These are phyloP conservation scores for Talaromyces sp. DNA, from an alignment of 2,329 filamentous ascomycete species.

Conservation along the genomic window DNA sequence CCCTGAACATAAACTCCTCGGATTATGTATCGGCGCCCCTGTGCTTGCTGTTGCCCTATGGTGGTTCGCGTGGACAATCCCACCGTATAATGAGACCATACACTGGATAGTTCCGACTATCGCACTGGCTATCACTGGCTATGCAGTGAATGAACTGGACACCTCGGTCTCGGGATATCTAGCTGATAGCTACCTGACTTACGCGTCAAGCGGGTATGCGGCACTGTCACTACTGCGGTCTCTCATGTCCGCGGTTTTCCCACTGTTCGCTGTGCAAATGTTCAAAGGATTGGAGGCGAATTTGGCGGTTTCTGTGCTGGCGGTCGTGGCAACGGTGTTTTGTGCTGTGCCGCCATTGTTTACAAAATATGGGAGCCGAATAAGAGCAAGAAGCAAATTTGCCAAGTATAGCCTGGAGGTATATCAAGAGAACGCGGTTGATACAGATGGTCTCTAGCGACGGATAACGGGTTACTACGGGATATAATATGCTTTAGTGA, in stretches of 20 bases:
- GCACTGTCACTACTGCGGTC: conserved; percentile 38
- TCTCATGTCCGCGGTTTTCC: conserved; percentile 34
- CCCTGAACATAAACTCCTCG: conserved; percentile 46
- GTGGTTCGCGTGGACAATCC: conserved; percentile 46
- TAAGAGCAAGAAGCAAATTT: conserved; percentile 33
- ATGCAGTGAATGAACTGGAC: conserved; percentile 44
- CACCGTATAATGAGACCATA: conserved; percentile 28
- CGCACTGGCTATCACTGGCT: conserved; percentile 42
- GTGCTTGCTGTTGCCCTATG: conserved; percentile 41
- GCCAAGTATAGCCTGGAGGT: conserved; percentile 29
- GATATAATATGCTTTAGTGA: neutral
- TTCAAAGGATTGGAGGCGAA: conserved; percentile 36
- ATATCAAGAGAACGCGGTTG: conserved; percentile 22
- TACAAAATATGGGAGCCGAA: conserved; percentile 30
- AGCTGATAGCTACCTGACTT: conserved; percentile 41
- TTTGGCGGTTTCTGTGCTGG: conserved; percentile 36
- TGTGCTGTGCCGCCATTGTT: conserved; percentile 36
- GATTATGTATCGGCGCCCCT: conserved; percentile 43
- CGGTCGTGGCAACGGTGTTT: conserved; percentile 37
- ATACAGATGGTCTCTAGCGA: conserved; percentile 5
- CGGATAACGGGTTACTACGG: neutral
- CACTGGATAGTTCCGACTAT: conserved; percentile 39
- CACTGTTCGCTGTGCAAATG: conserved; percentile 39
- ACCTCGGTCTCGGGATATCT: conserved; percentile 40
- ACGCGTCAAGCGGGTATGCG: conserved; percentile 42